Evolutionary conservation across 108 stramenopile genomes (phyloP).

Genomic region (Skeletonema marinoi): DNA sequence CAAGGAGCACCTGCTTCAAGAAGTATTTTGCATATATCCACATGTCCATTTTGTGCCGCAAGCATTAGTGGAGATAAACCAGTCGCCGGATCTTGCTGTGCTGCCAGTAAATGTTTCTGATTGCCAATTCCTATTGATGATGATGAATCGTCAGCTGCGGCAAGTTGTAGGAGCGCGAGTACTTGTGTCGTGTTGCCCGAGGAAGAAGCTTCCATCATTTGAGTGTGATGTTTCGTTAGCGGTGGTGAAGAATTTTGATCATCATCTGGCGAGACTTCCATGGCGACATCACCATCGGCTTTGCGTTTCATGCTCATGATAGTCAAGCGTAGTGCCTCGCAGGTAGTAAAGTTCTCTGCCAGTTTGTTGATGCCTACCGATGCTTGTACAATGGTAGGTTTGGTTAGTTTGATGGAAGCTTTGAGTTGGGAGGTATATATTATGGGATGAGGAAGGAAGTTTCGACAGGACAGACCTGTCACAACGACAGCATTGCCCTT

Average conservation of each 20-base stretch:
- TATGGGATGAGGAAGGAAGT: no score
- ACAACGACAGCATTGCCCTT: no score
- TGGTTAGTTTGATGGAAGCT: no score
- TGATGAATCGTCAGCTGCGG: slow-evolving; percentile 8
- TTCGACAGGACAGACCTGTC: no score
- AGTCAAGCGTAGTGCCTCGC: not conserved
- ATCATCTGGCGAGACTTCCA: not conserved
- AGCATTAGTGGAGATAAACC: slow-evolving; percentile 83
- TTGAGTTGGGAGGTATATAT: no score
- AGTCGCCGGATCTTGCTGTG: slow-evolving; percentile 68
- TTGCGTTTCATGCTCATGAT: slow-evolving; percentile 1
- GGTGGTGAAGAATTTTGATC: not conserved
- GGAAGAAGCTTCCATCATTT: slow-evolving; percentile 33
- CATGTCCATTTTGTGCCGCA: slow-evolving; percentile 63
- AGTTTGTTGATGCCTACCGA: no score
- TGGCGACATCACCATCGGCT: slow-evolving; percentile 1
- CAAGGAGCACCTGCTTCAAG: slow-evolving; percentile 86
- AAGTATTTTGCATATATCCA: slow-evolving; percentile 49
- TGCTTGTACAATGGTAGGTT: no score
- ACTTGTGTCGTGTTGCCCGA: slow-evolving; percentile 21
- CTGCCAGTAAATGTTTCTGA: slow-evolving; percentile 44
- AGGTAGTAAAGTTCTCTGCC: no score
- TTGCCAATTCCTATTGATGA: not conserved
- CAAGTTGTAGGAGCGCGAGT: slow-evolving; percentile 17
- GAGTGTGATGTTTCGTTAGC: slow-evolving; percentile 13